These are phyloP conservation scores for Tilletia indica DNA, from an alignment of 1,284 basidiomycete species.

Conservation along the genomic window DNA sequence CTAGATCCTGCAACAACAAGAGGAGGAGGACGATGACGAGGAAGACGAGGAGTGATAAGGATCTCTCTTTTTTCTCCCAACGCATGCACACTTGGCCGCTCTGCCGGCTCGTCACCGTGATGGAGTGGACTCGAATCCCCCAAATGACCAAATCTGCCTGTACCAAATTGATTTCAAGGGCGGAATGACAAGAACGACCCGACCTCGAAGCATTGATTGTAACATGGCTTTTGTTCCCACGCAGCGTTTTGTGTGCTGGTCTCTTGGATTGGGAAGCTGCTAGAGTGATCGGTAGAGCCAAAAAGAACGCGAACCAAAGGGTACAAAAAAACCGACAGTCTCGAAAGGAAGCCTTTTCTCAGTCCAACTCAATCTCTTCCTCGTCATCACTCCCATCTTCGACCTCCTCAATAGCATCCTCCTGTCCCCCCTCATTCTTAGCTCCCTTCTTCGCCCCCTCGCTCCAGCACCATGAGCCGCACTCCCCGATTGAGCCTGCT, in stretches of 20 bases:
- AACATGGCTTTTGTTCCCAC: too few relatives aligned
- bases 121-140: conserved; percentile 40
- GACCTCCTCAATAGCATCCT: conserved; percentile 20
- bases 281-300: too few relatives aligned
- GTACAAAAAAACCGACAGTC: background rate
- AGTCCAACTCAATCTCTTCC: conserved; percentile 14
- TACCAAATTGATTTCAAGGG: background rate
- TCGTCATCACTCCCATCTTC: conserved; percentile 18
- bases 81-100: too few relatives aligned
- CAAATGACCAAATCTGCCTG: conserved; percentile 27
- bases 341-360: too few relatives aligned
- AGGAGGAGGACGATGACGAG: conserved; percentile 74
- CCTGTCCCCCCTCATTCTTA: conserved; percentile 25
- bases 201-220: too few relatives aligned
- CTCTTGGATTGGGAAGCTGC: too few relatives aligned
- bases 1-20: conserved; percentile 57
- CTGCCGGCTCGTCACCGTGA: too few relatives aligned
- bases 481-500: conserved; percentile 36
- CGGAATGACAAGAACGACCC: too few relatives aligned
- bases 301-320: background rate
- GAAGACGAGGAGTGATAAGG: conserved; percentile 62
- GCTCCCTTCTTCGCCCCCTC: conserved; percentile 58
- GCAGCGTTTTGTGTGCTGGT: too few relatives aligned
- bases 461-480: conserved; percentile 26
- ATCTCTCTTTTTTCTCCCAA: conserved; percentile 22